Conservation (phyloP, 1,284 basidiomycete species). For the Mycosarcoma mackinlayi region DNA sequence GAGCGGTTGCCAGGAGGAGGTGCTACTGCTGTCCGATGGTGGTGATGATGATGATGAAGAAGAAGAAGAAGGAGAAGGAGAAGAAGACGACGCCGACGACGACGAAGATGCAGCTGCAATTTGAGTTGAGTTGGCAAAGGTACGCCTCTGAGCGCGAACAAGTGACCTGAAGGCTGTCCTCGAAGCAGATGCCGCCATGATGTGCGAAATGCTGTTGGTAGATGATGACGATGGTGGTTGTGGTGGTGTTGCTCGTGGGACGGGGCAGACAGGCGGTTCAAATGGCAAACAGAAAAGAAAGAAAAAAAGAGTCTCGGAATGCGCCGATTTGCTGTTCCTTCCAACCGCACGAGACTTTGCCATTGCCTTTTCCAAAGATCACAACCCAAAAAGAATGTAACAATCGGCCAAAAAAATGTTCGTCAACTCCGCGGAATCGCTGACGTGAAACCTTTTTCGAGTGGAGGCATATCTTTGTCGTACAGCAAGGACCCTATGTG, state of each 20-base stretch:
- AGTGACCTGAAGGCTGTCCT: constrained; percentile 7
- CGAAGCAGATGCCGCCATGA: constrained; percentile 15
- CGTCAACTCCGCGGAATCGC: constrained; percentile 17
- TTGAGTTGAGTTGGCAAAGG: constrained; percentile 8
- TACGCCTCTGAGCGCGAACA: constrained; percentile 4
- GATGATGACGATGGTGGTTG: not conserved
- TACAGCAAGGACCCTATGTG: no score
- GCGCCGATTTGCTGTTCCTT: no score
- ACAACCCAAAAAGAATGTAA: no score
- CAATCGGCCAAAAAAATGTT: not conserved
- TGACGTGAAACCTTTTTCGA: constrained; percentile 3
- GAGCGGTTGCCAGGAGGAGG: constrained; percentile 69
- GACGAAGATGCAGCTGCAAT: constrained; percentile 19
- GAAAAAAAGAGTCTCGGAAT: constrained; percentile 6
- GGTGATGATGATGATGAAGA: constrained; percentile 11
- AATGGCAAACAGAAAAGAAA: constrained; percentile 5
- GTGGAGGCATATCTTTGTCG: constrained; percentile 3
- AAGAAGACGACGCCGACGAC: not conserved
- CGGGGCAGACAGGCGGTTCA: no score
- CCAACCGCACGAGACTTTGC: constrained; percentile 42
- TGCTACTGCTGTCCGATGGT: not conserved
- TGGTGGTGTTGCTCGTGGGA: not conserved
- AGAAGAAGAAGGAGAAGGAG: constrained; percentile 3
- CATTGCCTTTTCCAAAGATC: no score
- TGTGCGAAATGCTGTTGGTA: not conserved